A percentile compares a stretch with the other conserved stretches of the same genome.
phyloP scores from a whole-genome alignment of 139 green algal species.

The Chlorella ohadii region DNA sequence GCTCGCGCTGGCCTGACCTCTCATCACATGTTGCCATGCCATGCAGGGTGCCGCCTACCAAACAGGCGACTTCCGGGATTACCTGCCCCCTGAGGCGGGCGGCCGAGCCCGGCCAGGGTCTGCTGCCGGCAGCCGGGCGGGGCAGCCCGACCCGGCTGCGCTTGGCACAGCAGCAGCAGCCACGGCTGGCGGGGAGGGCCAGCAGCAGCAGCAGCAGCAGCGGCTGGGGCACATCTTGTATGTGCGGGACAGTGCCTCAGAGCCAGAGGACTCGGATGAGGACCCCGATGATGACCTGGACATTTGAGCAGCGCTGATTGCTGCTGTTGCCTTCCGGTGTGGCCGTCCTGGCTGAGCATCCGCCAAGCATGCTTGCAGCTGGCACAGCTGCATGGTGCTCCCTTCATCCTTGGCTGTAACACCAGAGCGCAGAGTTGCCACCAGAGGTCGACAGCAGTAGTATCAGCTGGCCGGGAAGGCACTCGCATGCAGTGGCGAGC shows the following conservation, averaged over 20 bases:
- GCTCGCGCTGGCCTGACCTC: no score
- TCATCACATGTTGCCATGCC: not conserved
- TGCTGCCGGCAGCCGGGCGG: not conserved
- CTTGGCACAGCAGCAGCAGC: not conserved
- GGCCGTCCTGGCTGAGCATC: no score
- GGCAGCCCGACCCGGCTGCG: no score
- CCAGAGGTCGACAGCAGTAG: no score
- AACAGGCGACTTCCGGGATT: slow-evolving; percentile 62
- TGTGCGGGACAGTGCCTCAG: slow-evolving; percentile 73
- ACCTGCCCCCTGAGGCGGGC: slow-evolving; percentile 72
- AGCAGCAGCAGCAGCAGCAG: not conserved
- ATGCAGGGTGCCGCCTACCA: slow-evolving; percentile 19
- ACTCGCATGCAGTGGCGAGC: no score
- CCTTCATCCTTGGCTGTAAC: no score
- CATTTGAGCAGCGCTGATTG: slow-evolving; percentile 50
- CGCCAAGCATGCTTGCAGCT: no score
- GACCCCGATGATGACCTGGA: slow-evolving; percentile 87
- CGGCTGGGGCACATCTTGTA: slow-evolving; percentile 81
- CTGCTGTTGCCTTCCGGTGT: no score
- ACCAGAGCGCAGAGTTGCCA: no score
- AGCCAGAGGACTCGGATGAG: slow-evolving; percentile 78
- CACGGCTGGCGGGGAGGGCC: not conserved
- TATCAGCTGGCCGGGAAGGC: no score
- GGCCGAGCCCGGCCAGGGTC: slow-evolving; percentile 29
- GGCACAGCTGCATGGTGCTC: no score